These are phyloP conservation scores for Bipolaris zeicola DNA, from an alignment of 2,329 filamentous ascomycete genomes.

Conservation along the genomic window DNA sequence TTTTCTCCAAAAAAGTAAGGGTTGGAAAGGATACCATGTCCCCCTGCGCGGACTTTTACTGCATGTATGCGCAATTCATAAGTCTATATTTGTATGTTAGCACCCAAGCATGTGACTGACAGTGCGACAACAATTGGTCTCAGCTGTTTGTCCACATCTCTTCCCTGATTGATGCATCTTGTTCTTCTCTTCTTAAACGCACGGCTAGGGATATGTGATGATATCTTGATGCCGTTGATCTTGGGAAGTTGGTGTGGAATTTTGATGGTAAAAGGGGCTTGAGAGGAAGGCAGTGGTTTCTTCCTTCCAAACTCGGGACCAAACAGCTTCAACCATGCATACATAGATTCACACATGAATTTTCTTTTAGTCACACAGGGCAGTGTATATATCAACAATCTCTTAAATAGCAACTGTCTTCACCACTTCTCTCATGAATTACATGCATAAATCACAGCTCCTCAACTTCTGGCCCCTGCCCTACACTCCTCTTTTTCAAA, in stretches of 20 bases:
- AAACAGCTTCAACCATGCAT: too few species aligned
- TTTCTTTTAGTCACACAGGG: neutral
- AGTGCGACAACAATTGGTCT: neutral
- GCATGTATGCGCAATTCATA: constrained; percentile 14
- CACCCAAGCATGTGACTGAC: neutral
- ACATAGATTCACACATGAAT: too few species aligned
- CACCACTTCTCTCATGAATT: neutral
- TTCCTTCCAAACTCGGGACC: too few species aligned
- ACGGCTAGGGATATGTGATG: too few species aligned
- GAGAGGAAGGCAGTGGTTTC: too few species aligned
- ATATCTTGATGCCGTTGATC: too few species aligned
- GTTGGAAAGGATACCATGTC: constrained; percentile 38
- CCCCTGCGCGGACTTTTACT: constrained; percentile 14
- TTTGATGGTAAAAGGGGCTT: too few species aligned
- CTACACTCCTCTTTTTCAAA: neutral
- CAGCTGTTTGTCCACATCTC: neutral
- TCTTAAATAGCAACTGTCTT: neutral
- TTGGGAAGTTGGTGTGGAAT: too few species aligned
- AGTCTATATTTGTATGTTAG: neutral
- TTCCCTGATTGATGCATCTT: neutral
- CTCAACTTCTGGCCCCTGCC: neutral
- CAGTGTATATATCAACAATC: neutral
- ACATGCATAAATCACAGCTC: neutral
- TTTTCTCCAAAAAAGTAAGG: constrained; percentile 15
- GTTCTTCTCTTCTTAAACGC: neutral